Conservation (phyloP, 352 stramenopile genomes). For the Globisporangium sylvaticum region DNA sequence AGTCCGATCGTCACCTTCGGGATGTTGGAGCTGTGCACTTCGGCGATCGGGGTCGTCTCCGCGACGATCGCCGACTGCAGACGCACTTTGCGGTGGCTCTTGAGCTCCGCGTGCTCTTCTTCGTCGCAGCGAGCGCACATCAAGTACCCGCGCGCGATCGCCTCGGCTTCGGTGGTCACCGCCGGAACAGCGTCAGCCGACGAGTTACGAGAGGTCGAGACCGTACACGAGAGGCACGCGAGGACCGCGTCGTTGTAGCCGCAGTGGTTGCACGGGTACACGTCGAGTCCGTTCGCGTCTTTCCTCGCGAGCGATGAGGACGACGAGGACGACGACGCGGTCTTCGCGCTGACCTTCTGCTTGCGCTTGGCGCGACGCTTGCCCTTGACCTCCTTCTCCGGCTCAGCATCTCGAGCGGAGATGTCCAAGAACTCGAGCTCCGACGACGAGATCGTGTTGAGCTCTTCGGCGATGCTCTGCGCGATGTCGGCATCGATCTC, state of each 20-base stretch:
- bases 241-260: slow-evolving; percentile 57
- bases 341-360: slow-evolving; percentile 33
- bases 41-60: slow-evolving; percentile 21
- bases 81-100: slow-evolving; percentile 52
- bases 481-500: slow-evolving; percentile 49
- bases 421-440: slow-evolving; percentile 31
- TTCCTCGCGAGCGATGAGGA: slow-evolving; percentile 9
- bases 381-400: slow-evolving; percentile 22
- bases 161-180: slow-evolving; percentile 49
- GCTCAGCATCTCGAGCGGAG: not conserved
- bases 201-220: slow-evolving; percentile 8
- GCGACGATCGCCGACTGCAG: slow-evolving; percentile 31
- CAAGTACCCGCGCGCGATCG: slow-evolving; percentile 56
- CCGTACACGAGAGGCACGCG: slow-evolving; percentile 60
- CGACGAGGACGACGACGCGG: not conserved
- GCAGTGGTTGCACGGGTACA: slow-evolving; percentile 66
- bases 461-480: slow-evolving; percentile 54
- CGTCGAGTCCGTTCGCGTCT: slow-evolving; percentile 11
- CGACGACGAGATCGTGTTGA: slow-evolving; percentile 36
- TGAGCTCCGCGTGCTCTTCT: slow-evolving; percentile 63
- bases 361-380: slow-evolving; percentile 54
- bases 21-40: slow-evolving; percentile 37
- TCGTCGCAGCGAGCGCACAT: slow-evolving; percentile 64
- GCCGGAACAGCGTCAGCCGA: slow-evolving; percentile 25
- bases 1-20: slow-evolving; percentile 77